Conservation (phyloP, 495 filamentous ascomycete species). For the Sordaria brevicollis region DNA sequence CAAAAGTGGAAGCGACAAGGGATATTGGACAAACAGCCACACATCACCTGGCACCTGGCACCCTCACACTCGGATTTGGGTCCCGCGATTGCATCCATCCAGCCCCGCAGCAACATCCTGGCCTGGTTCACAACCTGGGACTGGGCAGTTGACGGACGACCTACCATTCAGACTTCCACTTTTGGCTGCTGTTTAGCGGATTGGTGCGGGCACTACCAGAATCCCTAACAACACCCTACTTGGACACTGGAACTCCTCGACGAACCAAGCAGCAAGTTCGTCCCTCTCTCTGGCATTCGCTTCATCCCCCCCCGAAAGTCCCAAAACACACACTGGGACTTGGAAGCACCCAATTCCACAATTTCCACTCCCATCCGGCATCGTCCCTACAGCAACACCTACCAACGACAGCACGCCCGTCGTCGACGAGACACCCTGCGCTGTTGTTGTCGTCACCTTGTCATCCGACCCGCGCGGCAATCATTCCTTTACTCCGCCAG, state of each 20-base stretch:
- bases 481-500: background rate
- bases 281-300: background rate
- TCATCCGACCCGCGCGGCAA: background rate
- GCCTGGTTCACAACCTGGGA: too few species aligned
- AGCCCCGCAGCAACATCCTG: background rate
- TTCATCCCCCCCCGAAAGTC: background rate
- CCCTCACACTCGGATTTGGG: background rate
- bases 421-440: background rate
- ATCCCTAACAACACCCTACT: background rate
- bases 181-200: background rate
- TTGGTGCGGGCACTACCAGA: background rate
- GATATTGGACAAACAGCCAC: background rate
- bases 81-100: background rate
- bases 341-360: background rate
- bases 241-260: background rate
- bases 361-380: background rate
- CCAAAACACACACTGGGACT: background rate
- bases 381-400: background rate
- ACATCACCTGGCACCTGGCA: background rate
- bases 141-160: background rate
- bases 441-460: background rate
- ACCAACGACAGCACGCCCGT: background rate
- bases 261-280: background rate
- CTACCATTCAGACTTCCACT: background rate
- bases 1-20: background rate